Evolutionary conservation across 208 protist genomes (phyloP).

Genomic region (Leptomonas seymouri): DNA sequence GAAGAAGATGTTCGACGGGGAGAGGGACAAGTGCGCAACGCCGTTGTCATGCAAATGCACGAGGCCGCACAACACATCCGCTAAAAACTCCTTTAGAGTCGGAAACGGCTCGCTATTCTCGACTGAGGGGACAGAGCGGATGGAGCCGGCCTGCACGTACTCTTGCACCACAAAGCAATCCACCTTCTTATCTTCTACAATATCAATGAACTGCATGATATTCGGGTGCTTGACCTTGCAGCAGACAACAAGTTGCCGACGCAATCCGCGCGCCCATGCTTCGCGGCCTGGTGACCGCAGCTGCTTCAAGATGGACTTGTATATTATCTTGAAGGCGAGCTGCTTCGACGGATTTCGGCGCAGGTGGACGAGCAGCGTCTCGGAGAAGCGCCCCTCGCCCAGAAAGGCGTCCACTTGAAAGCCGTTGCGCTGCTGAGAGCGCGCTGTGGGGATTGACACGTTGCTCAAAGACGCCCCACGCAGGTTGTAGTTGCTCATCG

Average conservation of each 20-base stretch:
- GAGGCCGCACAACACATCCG: constrained; percentile 67
- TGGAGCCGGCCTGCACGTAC: constrained; percentile 43
- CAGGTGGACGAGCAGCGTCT: constrained; percentile 69
- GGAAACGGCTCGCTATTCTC: constrained; percentile 19
- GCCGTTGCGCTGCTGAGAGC: constrained; percentile 44
- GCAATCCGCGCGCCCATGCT: constrained; percentile 27
- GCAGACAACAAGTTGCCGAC: constrained; percentile 47
- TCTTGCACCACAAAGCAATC: constrained; percentile 72
- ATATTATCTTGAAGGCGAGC: constrained; percentile 73
- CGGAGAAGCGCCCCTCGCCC: constrained; percentile 50
- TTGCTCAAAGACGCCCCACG: constrained; percentile 30
- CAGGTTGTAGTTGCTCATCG: constrained; percentile 18
- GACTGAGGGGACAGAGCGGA: constrained; percentile 29
- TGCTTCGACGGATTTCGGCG: constrained; percentile 45
- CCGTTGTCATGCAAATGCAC: constrained; percentile 73
- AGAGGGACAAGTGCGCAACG: constrained; percentile 58
- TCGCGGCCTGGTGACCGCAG: constrained; percentile 28
- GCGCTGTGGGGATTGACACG: constrained; percentile 20
- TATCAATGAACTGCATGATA: constrained; percentile 64
- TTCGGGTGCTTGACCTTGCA: constrained; percentile 68
- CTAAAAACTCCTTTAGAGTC: constrained; percentile 53
- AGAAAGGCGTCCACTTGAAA: constrained; percentile 58
- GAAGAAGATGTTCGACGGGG: constrained; percentile 82
- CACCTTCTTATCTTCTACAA: constrained; percentile 67
- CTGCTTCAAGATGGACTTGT: constrained; percentile 47